phyloP scores from a whole-genome alignment of 2,329 filamentous ascomycete genomes.

The Aspergillus quadricinctus region DNA sequence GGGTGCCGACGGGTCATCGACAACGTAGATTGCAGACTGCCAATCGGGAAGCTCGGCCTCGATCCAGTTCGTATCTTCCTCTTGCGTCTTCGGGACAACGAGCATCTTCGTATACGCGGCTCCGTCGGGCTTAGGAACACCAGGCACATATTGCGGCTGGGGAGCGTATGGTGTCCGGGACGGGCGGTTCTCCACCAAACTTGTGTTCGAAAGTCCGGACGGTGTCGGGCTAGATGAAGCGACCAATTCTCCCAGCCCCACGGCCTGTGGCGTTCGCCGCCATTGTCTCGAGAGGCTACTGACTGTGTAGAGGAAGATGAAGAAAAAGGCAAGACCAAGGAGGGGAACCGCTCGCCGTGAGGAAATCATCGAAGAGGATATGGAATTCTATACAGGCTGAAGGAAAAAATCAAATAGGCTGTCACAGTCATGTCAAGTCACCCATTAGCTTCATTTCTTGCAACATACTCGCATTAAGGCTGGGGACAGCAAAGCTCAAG shows the following conservation, averaged over 20 bases:
- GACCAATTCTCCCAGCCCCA: conserved; percentile 35
- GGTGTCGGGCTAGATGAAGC: conserved; percentile 9
- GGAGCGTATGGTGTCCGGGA: conserved; percentile 24
- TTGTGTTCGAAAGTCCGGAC: conserved; percentile 14
- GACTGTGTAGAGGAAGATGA: conserved; percentile 26
- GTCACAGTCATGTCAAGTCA: background rate
- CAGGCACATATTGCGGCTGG: conserved; percentile 29
- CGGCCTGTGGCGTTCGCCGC: conserved; percentile 30
- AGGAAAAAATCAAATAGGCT: conserved; percentile 2
- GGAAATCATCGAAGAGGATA: conserved; percentile 27
- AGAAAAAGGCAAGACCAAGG: conserved; percentile 30
- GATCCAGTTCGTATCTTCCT: conserved; percentile 55
- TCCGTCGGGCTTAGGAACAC: conserved; percentile 40
- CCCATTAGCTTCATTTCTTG: background rate
- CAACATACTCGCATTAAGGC: background rate
- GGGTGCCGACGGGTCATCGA: conserved; percentile 48
- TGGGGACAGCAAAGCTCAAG: background rate
- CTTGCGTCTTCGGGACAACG: conserved; percentile 50
- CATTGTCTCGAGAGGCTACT: conserved; percentile 30
- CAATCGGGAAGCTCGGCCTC: conserved; percentile 48
- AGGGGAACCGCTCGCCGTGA: conserved; percentile 28
- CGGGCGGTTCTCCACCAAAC: conserved; percentile 4
- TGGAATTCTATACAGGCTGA: conserved; percentile 8
- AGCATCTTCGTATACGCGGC: conserved; percentile 52
- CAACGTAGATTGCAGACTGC: conserved; percentile 47